These are phyloP conservation scores for Naegleria fowleri DNA, from an alignment of 208 protist species.

Conservation along the genomic window DNA sequence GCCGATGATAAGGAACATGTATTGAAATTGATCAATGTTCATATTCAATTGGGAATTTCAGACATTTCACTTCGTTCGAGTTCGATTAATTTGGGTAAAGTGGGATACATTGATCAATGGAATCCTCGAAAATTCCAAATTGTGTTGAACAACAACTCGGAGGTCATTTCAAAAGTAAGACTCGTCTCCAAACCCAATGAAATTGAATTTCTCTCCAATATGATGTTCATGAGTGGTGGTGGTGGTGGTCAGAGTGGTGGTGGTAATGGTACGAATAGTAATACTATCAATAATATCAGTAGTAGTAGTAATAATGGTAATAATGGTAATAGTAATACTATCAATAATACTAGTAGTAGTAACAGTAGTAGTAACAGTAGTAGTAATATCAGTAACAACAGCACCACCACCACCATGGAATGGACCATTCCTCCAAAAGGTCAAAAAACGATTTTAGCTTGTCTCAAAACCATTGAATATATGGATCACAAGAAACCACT, in stretches of 20 bases:
- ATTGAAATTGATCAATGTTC: background rate
- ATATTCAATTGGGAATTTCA: background rate
- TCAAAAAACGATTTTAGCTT: background rate
- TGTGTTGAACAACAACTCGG: background rate
- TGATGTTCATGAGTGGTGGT: too few relatives aligned
- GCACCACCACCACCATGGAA: background rate
- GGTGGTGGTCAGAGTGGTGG: too few relatives aligned
- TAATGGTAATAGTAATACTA: too few relatives aligned
- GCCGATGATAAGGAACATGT: background rate
- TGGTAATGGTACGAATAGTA: too few relatives aligned
- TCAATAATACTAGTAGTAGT: too few relatives aligned
- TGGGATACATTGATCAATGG: constrained; percentile 11
- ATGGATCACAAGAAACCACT: background rate
- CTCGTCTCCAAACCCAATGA: background rate
- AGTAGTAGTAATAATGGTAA: background rate
- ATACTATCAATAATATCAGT: background rate
- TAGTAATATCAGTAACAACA: too few relatives aligned
- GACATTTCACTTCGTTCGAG: background rate
- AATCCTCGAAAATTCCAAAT: background rate
- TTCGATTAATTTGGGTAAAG: background rate
- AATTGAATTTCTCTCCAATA: background rate
- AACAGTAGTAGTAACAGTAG: too few relatives aligned
- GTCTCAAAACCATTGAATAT: background rate
- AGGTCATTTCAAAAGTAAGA: background rate
- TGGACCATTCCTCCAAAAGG: background rate